A percentile compares a stretch with the other conserved stretches of the same genome.
Evolutionary conservation across 2,329 filamentous ascomycete species (phyloP).

Genomic region (Xylariaceae sp.): DNA sequence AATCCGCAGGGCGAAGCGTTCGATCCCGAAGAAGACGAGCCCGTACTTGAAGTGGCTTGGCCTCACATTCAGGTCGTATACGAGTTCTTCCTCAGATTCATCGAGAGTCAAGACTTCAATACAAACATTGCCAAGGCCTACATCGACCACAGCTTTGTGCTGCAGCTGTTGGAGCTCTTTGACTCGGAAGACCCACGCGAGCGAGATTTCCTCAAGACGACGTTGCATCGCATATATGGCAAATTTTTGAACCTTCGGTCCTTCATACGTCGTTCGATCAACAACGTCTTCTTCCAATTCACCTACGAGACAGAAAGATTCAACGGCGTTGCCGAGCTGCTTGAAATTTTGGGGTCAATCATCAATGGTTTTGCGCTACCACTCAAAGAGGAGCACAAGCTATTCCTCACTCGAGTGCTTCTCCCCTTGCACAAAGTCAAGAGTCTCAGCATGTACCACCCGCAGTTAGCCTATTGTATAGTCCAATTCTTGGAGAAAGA

Average conservation of each 20-base stretch:
- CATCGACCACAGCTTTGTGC: slow-evolving; percentile 96
- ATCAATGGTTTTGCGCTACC: slow-evolving; percentile 98
- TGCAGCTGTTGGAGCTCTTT: slow-evolving; percentile 94
- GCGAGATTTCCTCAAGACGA: slow-evolving; percentile 96
- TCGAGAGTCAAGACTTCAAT: slow-evolving; percentile 99
- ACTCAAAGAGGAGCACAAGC: slow-evolving; percentile 96
- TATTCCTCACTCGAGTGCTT: slow-evolving; percentile 90
- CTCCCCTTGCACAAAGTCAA: slow-evolving; percentile 97
- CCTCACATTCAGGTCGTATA: slow-evolving; percentile 99
- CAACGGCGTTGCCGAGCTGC: slow-evolving; percentile 93
- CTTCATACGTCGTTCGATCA: slow-evolving; percentile 96
- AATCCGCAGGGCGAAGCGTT: slow-evolving; percentile 98
- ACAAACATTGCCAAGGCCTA: slow-evolving; percentile 99
- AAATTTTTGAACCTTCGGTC: slow-evolving; percentile 98
- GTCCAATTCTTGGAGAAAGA: slow-evolving; percentile 99
- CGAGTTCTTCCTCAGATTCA: slow-evolving; percentile 98
- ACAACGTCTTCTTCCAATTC: slow-evolving; percentile 99
- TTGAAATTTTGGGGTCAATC: slow-evolving; percentile 96
- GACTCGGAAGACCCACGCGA: slow-evolving; percentile 97
- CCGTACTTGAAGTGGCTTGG: slow-evolving; percentile 96
- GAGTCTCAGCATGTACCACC: slow-evolving; percentile 99
- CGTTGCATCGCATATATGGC: slow-evolving; percentile 94
- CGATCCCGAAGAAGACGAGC: slow-evolving; percentile 97
- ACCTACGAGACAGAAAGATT: slow-evolving; percentile 98
- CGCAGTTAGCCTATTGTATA: slow-evolving; percentile 96